A percentile compares a stretch with the other conserved stretches of the same genome.
phyloP scores from a whole-genome alignment of 352 stramenopile genomes.

The Phytopythium helicoides region DNA sequence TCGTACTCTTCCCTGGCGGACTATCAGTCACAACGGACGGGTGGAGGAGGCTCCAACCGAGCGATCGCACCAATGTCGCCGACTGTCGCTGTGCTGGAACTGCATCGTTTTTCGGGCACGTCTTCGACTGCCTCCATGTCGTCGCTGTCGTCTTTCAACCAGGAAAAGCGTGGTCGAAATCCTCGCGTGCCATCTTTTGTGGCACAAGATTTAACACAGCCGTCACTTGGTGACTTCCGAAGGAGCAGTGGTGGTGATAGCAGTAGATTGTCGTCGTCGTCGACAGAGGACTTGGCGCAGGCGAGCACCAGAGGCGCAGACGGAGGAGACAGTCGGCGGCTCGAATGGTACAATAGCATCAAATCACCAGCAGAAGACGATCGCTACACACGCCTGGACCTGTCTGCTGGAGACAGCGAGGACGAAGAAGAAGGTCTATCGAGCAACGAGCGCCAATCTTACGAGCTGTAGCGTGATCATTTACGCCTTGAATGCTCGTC shows the following conservation, averaged over 20 bases:
- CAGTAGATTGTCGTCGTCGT: slow-evolving; percentile 4
- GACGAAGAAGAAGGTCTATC: slow-evolving; percentile 17
- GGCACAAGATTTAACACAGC: slow-evolving; percentile 24
- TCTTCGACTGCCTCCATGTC: slow-evolving; percentile 30
- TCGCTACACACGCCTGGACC: slow-evolving; percentile 24
- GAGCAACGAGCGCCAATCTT: slow-evolving; percentile 50
- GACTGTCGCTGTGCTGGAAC: slow-evolving; percentile 8
- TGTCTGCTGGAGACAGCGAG: slow-evolving; percentile 6
- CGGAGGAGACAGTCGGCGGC: slow-evolving; percentile 8
- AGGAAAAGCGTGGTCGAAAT: slow-evolving; percentile 20
- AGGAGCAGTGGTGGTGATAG: background rate
- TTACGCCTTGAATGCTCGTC: too few relatives aligned
- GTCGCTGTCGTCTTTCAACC: background rate
- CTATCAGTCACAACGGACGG: background rate
- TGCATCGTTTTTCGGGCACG: slow-evolving; percentile 36
- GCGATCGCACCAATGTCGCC: background rate
- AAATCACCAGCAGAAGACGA: slow-evolving; percentile 38
- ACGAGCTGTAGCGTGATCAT: slow-evolving; percentile 52
- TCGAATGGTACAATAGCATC: slow-evolving; percentile 61
- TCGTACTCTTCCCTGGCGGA: slow-evolving; percentile 5
- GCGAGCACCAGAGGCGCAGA: slow-evolving; percentile 14
- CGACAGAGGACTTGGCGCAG: background rate
- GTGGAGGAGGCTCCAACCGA: background rate
- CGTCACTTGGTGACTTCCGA: slow-evolving; percentile 5
- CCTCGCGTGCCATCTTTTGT: slow-evolving; percentile 23